Evolutionary conservation across 192 early-diverging fungal genomes (phyloP).

Genomic region (Coemansia asiatica): DNA sequence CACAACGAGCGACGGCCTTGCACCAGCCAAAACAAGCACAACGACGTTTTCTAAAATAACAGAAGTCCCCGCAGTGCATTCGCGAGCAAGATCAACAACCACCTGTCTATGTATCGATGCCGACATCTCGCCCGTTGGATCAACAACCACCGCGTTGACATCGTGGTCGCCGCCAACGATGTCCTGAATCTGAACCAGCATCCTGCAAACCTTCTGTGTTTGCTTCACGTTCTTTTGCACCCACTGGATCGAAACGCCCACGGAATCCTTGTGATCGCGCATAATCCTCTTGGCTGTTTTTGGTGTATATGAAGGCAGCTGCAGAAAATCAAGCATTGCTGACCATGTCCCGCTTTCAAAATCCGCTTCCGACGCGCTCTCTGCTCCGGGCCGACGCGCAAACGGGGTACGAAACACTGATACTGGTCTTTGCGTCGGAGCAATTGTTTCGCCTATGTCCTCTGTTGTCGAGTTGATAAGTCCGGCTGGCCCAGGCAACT

Average conservation of each 20-base stretch:
- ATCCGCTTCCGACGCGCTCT: constrained; percentile 26
- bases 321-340: constrained; percentile 40
- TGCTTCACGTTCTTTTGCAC: constrained; percentile 19
- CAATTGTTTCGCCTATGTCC: neutral
- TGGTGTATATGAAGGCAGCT: constrained; percentile 32
- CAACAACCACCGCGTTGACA: constrained; percentile 37
- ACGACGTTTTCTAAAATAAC: constrained; percentile 44
- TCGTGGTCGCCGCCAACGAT: constrained; percentile 21
- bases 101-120: constrained; percentile 46
- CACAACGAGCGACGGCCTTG: constrained; percentile 38
- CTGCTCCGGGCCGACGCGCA: constrained; percentile 8
- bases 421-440: constrained; percentile 23
- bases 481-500: constrained; percentile 43
- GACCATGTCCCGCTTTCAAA: constrained; percentile 52
- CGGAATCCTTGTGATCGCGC: constrained; percentile 1
- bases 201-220: constrained; percentile 25
- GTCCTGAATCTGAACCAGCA: constrained; percentile 51
- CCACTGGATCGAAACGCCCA: constrained; percentile 28
- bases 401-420: constrained; percentile 38
- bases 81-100: constrained; percentile 22
- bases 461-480: constrained; percentile 6
- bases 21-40: constrained; percentile 26
- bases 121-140: constrained; percentile 48
- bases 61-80: constrained; percentile 33
- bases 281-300: constrained; percentile 15